Evolutionary conservation across 208 protist species (phyloP).

Genomic region (Leishmania tarentolae): DNA sequence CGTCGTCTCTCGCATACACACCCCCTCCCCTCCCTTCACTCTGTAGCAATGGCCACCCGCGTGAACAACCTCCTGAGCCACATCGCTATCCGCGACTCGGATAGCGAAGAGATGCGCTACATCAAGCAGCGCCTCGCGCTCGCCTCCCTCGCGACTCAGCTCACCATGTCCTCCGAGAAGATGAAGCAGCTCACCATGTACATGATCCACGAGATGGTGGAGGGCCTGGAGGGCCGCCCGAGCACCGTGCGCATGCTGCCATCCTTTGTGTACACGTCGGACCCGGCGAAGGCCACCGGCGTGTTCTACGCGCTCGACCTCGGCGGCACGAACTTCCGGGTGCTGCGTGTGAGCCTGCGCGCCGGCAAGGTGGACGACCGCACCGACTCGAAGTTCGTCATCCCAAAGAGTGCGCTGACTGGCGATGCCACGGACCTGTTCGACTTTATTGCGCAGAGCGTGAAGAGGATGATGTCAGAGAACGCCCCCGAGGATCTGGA

Average conservation of each 20-base stretch:
- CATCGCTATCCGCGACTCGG: slow-evolving; percentile 63
- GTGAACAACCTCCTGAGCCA: slow-evolving; percentile 81
- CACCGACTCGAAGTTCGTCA: slow-evolving; percentile 53
- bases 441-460: slow-evolving; percentile 83
- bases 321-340: slow-evolving; percentile 91
- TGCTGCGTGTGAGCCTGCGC: slow-evolving; percentile 69
- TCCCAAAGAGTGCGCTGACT: slow-evolving; percentile 52
- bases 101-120: slow-evolving; percentile 65
- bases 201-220: slow-evolving; percentile 87
- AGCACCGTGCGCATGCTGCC: slow-evolving; percentile 88
- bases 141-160: slow-evolving; percentile 67
- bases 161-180: slow-evolving; percentile 56
- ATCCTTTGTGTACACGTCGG: slow-evolving; percentile 77
- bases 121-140: slow-evolving; percentile 79
- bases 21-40: background rate
- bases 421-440: slow-evolving; percentile 78
- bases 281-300: slow-evolving; percentile 58
- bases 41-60: slow-evolving; percentile 57
- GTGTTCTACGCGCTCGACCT: slow-evolving; percentile 91
- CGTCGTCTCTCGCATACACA: background rate
- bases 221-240: slow-evolving; percentile 73
- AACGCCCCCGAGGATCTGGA: slow-evolving; percentile 67
- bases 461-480: slow-evolving; percentile 65
- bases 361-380: slow-evolving; percentile 50
- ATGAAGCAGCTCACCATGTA: slow-evolving; percentile 73